These are phyloP conservation scores for Cenococcum geophilum DNA, from an alignment of 495 filamentous ascomycete genomes.

Conservation along the genomic window DNA sequence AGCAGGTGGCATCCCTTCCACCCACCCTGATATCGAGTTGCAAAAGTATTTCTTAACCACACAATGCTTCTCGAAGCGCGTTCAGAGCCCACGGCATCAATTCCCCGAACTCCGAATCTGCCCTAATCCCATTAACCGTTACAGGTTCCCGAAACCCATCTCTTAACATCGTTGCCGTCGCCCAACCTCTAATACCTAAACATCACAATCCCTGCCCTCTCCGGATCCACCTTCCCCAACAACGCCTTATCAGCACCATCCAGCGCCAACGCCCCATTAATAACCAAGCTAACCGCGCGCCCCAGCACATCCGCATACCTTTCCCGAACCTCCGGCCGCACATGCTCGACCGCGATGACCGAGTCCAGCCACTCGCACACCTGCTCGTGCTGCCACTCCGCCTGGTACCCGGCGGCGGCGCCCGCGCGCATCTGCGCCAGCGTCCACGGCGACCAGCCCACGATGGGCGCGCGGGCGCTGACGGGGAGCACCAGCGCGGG, in stretches of 20 bases:
- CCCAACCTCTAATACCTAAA: slow-evolving; percentile 30
- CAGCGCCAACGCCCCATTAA: slow-evolving; percentile 33
- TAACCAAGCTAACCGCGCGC: slow-evolving; percentile 30
- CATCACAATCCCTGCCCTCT: slow-evolving; percentile 31
- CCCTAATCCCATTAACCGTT: no score
- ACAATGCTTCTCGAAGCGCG: no score
- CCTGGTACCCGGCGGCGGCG: slow-evolving; percentile 15
- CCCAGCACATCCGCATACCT: slow-evolving; percentile 32
- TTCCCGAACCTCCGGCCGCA: slow-evolving; percentile 19
- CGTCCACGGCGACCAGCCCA: slow-evolving; percentile 39
- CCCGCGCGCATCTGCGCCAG: slow-evolving; percentile 29
- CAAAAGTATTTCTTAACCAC: no score
- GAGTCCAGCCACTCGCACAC: slow-evolving; percentile 35
- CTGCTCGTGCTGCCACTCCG: slow-evolving; percentile 37
- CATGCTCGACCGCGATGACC: slow-evolving; percentile 25
- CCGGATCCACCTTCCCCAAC: slow-evolving; percentile 31
- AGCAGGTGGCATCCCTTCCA: no score
- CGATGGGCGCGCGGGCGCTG: slow-evolving; percentile 32
- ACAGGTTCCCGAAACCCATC: no score
- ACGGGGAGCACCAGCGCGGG: slow-evolving; percentile 39
- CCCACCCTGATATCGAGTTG: no score
- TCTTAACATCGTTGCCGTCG: no score
- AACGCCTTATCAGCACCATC: slow-evolving; percentile 23
- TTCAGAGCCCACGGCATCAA: no score
- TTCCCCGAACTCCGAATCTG: no score